Evolutionary conservation across 306 rosid species (phyloP), one percentile per base, ranked within the genome.

Genomic region (Casuarina cunninghamiana): DNA sequence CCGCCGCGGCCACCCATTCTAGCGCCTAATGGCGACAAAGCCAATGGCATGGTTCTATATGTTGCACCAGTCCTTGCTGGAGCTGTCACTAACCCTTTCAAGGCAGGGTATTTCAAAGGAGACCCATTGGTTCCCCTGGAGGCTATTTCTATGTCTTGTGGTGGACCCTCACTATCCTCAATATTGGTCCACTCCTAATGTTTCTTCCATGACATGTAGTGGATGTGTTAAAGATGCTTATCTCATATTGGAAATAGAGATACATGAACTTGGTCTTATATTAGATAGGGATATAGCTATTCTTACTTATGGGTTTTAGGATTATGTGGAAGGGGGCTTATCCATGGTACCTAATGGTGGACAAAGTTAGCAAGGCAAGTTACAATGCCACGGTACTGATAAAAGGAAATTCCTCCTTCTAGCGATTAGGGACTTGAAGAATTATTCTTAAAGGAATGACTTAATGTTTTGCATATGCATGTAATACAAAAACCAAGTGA

Each of bases 351-450:
- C 69, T 78, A 62, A 17, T 83, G 49, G 68, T 49, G 77, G 74
- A 74, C 50, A 51, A 71, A 50, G 17, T 53, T 4, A 75, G 74
- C 37, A 78, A 69, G 26, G 74, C 77, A 11, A 74, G 80, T 32
- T 78, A 44, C 68, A 83, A 83, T 35, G 79, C 78, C 70, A 79
- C 26, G 83, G 80, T 2, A 61, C 49, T 26, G 62, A 61, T 46
- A 75, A 66, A 65, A 80, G 80, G 67, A 83, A 79, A 68, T 83
- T 83, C 72, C 83, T 83, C 41, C 83, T 79, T 69, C 83, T 83
- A 8, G 82, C 86, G 11, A 61, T 74, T 72, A 78, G 77, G 83
- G 80, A 78, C 68, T 69, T 57, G 4, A 16, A 6, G 43, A 51
- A 19, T 38, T 74, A 44, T 38, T 73, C n/a, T 61, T 70, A 32